Base-by-base conservation (phyloP, 2,329 filamentous ascomycete genomes). In the Colletotrichum graminicola region DNA sequence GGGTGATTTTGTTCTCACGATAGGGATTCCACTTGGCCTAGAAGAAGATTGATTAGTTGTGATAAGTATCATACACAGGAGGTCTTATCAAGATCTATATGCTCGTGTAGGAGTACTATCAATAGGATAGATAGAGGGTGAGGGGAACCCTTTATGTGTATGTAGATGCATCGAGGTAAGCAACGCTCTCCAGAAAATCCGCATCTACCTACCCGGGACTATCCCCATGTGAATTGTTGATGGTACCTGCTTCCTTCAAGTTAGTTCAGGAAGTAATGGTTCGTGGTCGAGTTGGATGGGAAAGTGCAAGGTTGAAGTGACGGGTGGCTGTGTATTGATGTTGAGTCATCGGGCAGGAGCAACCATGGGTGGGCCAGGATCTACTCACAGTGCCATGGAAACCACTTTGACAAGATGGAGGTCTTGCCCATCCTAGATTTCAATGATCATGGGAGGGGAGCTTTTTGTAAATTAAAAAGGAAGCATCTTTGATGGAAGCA, bases 301-400 rank as follows among this genome's bases (percentile, higher is more conserved):
- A 51, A 62, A 7, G 32, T 14, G 60, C 45, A 36, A 39, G n/a
- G 23, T 41, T 34, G 18, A 41, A 52, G 34, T 34, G 34, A 32
- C n/a, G 34, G 60, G 47, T 34, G 23, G 34, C n/a, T 51, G 47
- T 62, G 60, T 52, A 32, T 26, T 29, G 60, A n/a, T 34, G 29
- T 55, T 36, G 52, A 62, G 60, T 62, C 47, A 63, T 23, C 47
- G 32, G 61, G 47, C 61, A 63, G 14, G 43, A 63, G 47, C 14
- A 34, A n/a, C 45, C 21, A 4, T 29, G 61, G 34, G 26, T 26
- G 18, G 16, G 10, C 47, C 45, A 6, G 21, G 26, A 23, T 39
- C 54, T 39, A 39, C 16, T 23, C 21, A 14, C 49, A 32, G 23
- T 36, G 32, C 11, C 21, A n/a, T 36, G 11, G 32, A 14, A 36